phyloP scores from a whole-genome alignment of 1,284 basidiomycete species.

The Microbotryum violaceum region DNA sequence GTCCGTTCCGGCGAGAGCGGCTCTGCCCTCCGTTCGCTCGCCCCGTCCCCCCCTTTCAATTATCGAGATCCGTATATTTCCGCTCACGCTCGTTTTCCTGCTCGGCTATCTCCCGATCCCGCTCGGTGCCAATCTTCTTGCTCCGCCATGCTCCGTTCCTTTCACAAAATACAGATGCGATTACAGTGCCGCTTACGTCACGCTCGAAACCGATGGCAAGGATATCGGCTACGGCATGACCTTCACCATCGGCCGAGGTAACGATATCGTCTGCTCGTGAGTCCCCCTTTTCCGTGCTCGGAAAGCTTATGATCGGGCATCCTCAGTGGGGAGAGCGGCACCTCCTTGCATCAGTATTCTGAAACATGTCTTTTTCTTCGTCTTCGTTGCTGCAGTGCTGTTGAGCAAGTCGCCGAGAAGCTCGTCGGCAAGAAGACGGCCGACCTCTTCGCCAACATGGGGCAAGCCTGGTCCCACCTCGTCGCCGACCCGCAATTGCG shows the following conservation, averaged over 20 bases:
- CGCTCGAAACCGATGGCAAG: constrained; percentile 57
- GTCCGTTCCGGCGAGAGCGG: neutral
- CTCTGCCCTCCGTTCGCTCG: neutral
- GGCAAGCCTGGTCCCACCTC: constrained; percentile 56
- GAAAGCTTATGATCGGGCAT: neutral
- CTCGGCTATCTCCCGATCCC: too few relatives aligned
- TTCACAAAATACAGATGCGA: constrained; percentile 51
- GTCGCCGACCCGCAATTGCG: constrained; percentile 78
- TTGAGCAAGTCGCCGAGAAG: constrained; percentile 65
- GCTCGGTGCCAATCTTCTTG: too few relatives aligned
- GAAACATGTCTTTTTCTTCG: neutral
- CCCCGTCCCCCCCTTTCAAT: too few relatives aligned
- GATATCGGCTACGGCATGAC: constrained; percentile 77
- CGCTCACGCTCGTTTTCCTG: too few relatives aligned
- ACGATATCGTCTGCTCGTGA: constrained; percentile 63
- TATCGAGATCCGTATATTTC: too few relatives aligned
- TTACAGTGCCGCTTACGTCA: constrained; percentile 86
- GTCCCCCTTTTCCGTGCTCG: constrained; percentile 10
- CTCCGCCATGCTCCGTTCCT: too few relatives aligned
- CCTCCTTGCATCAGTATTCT: neutral
- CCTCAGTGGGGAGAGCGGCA: too few relatives aligned
- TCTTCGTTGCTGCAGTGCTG: constrained; percentile 64
- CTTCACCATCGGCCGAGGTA: constrained; percentile 92
- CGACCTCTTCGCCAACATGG: constrained; percentile 80
- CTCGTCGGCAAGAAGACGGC: constrained; percentile 78